phyloP scores from a whole-genome alignment of 192 early-diverging fungal species.

The Kappamyces sp. region DNA sequence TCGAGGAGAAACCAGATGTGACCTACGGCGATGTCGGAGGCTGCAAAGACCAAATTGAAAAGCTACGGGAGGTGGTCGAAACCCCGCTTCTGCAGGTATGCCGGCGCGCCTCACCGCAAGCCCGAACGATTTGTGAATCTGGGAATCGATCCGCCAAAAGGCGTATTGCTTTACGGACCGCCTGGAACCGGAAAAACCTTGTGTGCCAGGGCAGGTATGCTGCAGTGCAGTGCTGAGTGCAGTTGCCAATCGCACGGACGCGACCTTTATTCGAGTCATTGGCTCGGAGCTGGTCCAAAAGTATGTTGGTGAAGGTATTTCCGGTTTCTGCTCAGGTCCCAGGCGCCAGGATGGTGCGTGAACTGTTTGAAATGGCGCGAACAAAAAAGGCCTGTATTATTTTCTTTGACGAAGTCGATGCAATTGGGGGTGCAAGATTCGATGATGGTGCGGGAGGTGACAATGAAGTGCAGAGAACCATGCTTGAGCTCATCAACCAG shows the following conservation, averaged over 20 bases:
- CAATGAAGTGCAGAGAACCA: constrained; percentile 99
- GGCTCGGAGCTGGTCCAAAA: constrained; percentile 99
- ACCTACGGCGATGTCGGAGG: constrained; percentile 99
- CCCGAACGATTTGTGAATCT: constrained; percentile 96
- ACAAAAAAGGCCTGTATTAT: constrained; percentile 99
- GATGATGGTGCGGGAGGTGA: constrained; percentile 99
- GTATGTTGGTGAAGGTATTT: constrained; percentile 71
- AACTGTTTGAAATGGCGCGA: constrained; percentile 99
- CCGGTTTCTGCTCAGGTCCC: constrained; percentile 32
- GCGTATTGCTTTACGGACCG: constrained; percentile 93
- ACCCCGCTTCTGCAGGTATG: constrained; percentile 77
- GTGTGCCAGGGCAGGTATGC: constrained; percentile 95
- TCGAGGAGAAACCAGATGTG: constrained; percentile 99
- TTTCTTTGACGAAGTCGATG: constrained; percentile 99
- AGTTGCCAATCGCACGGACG: constrained; percentile 98
- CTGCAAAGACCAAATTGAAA: constrained; percentile 99
- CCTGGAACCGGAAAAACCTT: constrained; percentile 80
- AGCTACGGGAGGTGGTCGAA: constrained; percentile 98
- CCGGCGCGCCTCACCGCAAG: constrained; percentile 23
- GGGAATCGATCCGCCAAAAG: constrained; percentile 99
- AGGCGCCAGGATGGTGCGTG: constrained; percentile 98
- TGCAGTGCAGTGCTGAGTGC: constrained; percentile 73
- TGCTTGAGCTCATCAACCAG: constrained; percentile 99
- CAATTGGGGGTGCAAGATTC: constrained; percentile 94
- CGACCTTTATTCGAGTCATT: constrained; percentile 99